Evolutionary conservation across 306 rosid species (phyloP), one percentile per base, ranked within the genome.

Genomic region (Morella rubra): DNA sequence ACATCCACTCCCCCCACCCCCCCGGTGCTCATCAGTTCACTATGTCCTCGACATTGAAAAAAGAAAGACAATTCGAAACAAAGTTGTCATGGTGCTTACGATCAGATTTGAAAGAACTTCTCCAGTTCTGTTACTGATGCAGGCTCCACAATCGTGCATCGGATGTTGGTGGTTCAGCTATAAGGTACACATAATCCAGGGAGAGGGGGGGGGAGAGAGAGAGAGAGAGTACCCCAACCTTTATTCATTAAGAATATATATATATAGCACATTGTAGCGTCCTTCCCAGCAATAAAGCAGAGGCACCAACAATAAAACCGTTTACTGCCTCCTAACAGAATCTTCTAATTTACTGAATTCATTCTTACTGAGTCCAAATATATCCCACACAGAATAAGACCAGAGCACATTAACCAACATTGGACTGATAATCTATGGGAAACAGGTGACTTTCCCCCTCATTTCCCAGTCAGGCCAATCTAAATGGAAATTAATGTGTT

Each of bases 401-500:
- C 5, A 69, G 47, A 18, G 50, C 75, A 77, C 58, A 76, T 65
- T 5, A 64, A 77, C 59, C 67, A 67, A 4, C 4, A 27, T 37
- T 56, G 59, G 47, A 9, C 59, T 69, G 55, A 9, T 45, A 18
- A 11, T 50, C 41, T 37, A 70, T 27, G 71, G 75, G 75, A 42
- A 65, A 73, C 45, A 40, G 11, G 41, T 13, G 20, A 56, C 44
- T 78, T 61, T 69, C 64, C 76, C 62, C 72, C 12, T 44, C 40
- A 37, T 55, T 70, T 60, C 77, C 77, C 27, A 6, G 53, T 24
- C 65, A 41, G 58, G 27, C 50, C 65, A 78, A 62, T 22, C 69
- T 27, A 76, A 44, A 59, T 13, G 73, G 84, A 40, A 45, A 64
- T 20, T 32, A 64, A 66, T 54, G 62, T 20, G 77, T 56, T 45